Evolutionary conservation across 768 basidiomycete genomes (phyloP).

Genomic region (Rickenella mellea): DNA sequence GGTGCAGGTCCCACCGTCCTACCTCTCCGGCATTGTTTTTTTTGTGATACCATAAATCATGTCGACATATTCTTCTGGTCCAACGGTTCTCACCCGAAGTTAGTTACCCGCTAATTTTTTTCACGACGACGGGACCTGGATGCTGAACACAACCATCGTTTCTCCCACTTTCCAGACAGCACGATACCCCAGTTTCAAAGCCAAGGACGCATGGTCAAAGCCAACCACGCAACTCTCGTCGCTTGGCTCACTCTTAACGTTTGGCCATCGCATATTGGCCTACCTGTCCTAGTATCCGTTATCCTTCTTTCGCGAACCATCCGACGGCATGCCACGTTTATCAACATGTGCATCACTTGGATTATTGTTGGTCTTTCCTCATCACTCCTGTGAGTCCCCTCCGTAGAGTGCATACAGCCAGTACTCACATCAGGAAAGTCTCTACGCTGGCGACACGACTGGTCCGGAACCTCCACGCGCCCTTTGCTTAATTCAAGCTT

Average conservation of each 20-base stretch:
- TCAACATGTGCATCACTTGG: constrained; percentile 35
- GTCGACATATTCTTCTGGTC: too few species aligned
- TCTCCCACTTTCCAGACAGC: too few species aligned
- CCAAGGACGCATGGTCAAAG: too few species aligned
- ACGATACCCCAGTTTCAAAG: too few species aligned
- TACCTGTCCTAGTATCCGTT: constrained; percentile 32
- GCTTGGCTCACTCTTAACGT: constrained; percentile 36
- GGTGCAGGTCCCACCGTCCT: too few species aligned
- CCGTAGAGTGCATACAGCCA: neutral
- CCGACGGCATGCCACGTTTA: constrained; percentile 35
- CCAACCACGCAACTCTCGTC: constrained; percentile 29
- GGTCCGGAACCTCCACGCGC: constrained; percentile 35
- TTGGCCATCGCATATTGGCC: constrained; percentile 40
- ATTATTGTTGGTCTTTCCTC: constrained; percentile 37
- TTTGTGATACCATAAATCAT: too few species aligned
- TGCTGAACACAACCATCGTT: too few species aligned
- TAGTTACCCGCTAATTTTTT: too few species aligned
- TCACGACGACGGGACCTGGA: too few species aligned
- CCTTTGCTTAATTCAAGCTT: constrained; percentile 37
- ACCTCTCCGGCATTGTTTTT: too few species aligned
- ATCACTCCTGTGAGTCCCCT: neutral
- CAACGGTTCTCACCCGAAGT: too few species aligned
- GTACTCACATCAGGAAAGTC: constrained; percentile 15
- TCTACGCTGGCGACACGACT: constrained; percentile 30
- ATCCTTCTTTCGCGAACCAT: constrained; percentile 31